Conservation (phyloP, 495 filamentous ascomycete genomes). For the Cladorrhinum samala region DNA sequence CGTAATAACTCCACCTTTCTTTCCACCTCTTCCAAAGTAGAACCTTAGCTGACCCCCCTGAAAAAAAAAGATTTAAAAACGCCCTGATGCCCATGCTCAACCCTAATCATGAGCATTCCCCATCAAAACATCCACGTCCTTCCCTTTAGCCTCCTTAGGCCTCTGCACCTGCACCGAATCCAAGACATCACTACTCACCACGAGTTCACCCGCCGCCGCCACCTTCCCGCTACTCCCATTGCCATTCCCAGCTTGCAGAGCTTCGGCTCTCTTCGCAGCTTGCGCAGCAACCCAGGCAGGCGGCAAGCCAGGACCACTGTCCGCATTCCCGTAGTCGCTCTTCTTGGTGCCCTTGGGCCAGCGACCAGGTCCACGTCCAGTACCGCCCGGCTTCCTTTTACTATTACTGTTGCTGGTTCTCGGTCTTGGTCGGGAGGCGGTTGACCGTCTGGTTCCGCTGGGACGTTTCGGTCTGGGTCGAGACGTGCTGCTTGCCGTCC, state of each 20-base stretch:
- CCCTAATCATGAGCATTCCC: conserved; percentile 9
- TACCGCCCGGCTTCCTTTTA: conserved; percentile 47
- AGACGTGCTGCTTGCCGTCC: conserved; percentile 19
- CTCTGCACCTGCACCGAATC: conserved; percentile 38
- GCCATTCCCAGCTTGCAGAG: not conserved
- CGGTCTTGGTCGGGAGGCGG: conserved; percentile 28
- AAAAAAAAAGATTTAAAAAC: no score
- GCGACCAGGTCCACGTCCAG: conserved; percentile 43
- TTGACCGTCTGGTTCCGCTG: conserved; percentile 19
- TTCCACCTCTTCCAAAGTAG: no score
- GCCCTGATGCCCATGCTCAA: no score
- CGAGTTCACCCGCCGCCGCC: conserved; percentile 28
- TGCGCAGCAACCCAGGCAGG: conserved; percentile 40
- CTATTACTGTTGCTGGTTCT: conserved; percentile 23
- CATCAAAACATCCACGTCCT: conserved; percentile 19
- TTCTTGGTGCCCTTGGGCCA: conserved; percentile 54
- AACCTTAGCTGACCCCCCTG: no score
- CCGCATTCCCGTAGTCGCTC: conserved; percentile 51
- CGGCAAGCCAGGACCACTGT: conserved; percentile 49
- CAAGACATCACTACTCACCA: no score
- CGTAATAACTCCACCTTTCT: no score
- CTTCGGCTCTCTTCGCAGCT: conserved; percentile 11
- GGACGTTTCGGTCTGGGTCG: conserved; percentile 24
- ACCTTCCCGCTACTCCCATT: conserved; percentile 9
- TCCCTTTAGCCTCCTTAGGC: not conserved